These are phyloP conservation scores for Arthrobotrys pseudoclavata DNA, from an alignment of 2,329 filamentous ascomycete species.

Conservation along the genomic window DNA sequence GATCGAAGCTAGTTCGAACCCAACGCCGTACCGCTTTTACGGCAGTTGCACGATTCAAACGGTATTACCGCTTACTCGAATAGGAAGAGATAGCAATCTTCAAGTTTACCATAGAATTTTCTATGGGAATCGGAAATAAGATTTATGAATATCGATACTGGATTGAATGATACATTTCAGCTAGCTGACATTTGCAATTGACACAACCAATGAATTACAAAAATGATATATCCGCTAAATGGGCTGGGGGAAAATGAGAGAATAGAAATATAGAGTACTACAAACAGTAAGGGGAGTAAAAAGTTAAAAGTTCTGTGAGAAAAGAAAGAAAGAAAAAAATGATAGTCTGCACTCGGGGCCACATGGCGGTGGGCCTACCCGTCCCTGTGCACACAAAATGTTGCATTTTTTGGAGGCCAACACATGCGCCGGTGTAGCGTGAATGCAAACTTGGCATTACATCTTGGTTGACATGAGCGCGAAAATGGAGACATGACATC, in stretches of 20 bases:
- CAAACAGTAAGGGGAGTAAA: background rate
- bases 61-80: conserved; percentile 11
- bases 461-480: background rate
- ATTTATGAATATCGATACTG: conserved; percentile 8
- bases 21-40: conserved; percentile 24
- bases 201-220: conserved; percentile 39
- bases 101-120: conserved; percentile 14
- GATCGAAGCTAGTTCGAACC: conserved; percentile 47
- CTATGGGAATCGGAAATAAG: conserved; percentile 11
- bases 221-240: conserved; percentile 50
- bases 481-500: conserved; percentile 16
- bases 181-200: conserved; percentile 25
- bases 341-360: conserved; percentile 30
- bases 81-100: conserved; percentile 9
- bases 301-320: conserved; percentile 1
- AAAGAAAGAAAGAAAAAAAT: conserved; percentile 24
- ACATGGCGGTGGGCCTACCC: conserved; percentile 20
- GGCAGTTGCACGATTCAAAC: conserved; percentile 10
- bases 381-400: conserved; percentile 10
- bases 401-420: conserved; percentile 56
- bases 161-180: conserved; percentile 25
- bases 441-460: background rate
- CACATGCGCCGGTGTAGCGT: conserved; percentile 14
- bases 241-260: background rate
- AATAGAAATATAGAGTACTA: conserved; percentile 22